A percentile compares a stretch with the other conserved stretches of the same genome.
Evolutionary conservation across 768 basidiomycete genomes (phyloP).

Genomic region (Panellus pusillus): DNA sequence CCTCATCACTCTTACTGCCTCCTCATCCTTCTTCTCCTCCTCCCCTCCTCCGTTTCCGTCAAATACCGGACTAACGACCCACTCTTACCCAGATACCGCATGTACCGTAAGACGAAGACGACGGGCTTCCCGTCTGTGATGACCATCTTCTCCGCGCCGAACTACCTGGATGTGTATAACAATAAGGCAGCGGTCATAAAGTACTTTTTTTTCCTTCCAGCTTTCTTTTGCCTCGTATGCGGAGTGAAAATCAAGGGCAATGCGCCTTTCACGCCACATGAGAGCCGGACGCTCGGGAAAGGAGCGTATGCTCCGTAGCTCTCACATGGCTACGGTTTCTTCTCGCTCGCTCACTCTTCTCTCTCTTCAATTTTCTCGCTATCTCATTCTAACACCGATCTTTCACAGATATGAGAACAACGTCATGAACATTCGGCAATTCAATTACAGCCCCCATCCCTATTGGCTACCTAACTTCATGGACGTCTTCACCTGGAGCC

Average conservation of each 20-base stretch:
- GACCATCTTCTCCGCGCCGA: constrained; percentile 99
- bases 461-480: constrained; percentile 99
- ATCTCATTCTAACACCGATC: too few relatives aligned
- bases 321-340: too few relatives aligned
- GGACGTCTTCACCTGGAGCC: constrained; percentile 99
- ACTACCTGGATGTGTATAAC: constrained; percentile 98
- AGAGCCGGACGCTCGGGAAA: too few relatives aligned
- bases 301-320: too few relatives aligned
- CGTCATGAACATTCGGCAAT: constrained; percentile 97
- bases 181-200: constrained; percentile 99
- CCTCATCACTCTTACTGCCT: neutral
- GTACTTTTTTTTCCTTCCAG: constrained; percentile 31
- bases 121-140: constrained; percentile 99
- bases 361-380: too few relatives aligned
- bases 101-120: constrained; percentile 98
- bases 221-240: too few relatives aligned
- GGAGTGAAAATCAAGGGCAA: too few relatives aligned
- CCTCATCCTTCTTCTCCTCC: neutral
- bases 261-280: too few relatives aligned
- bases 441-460: constrained; percentile 93
- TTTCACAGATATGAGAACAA: constrained; percentile 73
- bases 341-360: too few relatives aligned
- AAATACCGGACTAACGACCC: too few relatives aligned
- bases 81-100: constrained; percentile 68
- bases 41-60: neutral